Base-by-base conservation (phyloP, 345 rosid genomes). In the Hibiscus tridactylites region DNA sequence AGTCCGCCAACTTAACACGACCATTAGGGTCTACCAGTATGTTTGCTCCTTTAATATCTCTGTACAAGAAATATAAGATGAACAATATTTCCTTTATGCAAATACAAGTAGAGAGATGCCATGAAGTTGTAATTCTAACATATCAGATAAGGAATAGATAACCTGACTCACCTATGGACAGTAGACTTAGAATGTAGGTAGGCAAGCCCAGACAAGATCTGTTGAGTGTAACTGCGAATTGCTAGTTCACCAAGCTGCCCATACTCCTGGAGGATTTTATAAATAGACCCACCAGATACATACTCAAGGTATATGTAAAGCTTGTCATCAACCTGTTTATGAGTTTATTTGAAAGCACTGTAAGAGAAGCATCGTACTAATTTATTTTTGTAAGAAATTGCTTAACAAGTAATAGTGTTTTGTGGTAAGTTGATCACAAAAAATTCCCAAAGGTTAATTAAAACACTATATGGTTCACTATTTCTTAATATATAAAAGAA, bases 31-130 rank as follows among this genome's bases (percentile, higher is more conserved):
- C 96, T 54, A 86, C 92, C 54, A 90, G 84, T 78, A 90, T 79
- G 81, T 88, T 90, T 76, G 96, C 96, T 81, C 96, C 96, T 83
- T 90, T 90, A 28, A 90, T 88, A 77, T 88, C 96, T 76, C 96
- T 90, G 83, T 66, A 65, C 8, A 65, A 59, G 59, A 73, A 76
- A 77, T 66, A 68, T 33, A 42, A 42, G 46, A 42, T 42, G 11
- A 42, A 9, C 46, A 42, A 42, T 2, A 42, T 29, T 24, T 70
- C 42, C 53, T 52, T 26, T n/a, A 54, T 39, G 50, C 49, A 64
- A 33, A 49, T 13, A 35, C 52, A 9, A 47, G 31, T 3, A 60
- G n/a, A 52, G 33, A 57, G 62, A 49, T 44, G 26, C 15, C 64
- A 26, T 39, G 37, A 59, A 64, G 47, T 47, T 63, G 49, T 19